Evolutionary conservation across 192 early-diverging fungal genomes (phyloP), one percentile per base, ranked within the genome.

Genomic region (Thamnidium elegans): DNA sequence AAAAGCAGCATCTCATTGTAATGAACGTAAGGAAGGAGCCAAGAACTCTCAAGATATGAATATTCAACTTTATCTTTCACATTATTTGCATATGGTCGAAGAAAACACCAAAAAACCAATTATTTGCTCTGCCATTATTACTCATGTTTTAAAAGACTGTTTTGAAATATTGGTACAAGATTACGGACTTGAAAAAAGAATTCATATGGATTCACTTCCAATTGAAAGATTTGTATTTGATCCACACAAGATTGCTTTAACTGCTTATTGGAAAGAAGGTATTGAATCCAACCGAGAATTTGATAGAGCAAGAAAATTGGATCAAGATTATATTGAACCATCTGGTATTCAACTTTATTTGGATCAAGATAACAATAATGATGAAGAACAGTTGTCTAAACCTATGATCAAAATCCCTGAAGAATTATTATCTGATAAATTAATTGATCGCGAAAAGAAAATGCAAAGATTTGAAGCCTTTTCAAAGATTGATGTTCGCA

Each of bases 21-120:
- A 94, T 68, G 77, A 82, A 30, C 80, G 84, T 36, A 94, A 92
- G 69, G 85, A 87, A 17, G 80, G 76, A 1, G 70, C 85, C n/a
- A 92, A 89, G 68, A 80, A 84, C 51, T 91, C 88, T 7, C 89
- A 91, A 63, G 92, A 94, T 67, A 75, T 79, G 50, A 80, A 73
- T 21, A 79, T 65, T 47, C 74, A 78, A 31, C 75, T 94, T 0
- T 94, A 86, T 62, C 81, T 94, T 15, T 79, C 82, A 32, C 77
- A 80, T 11, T 84, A 86, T 54, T 72, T 94, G 13, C 31, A 61
- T 39, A 77, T 80, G 36, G 51, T 77, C 72, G 56, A 85, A 62
- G 74, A 72, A 0, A 46, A 69, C 45, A 53, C 50, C 34, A 60
- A 70, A 26, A 71, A 78, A 3, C 73, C 63, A n/a, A 69, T 87